A percentile compares a stretch with the other conserved stretches of the same genome.
These are phyloP conservation scores for Capsicum pubescens DNA, from an alignment of 257 asterid genomes.

Conservation along the genomic window DNA sequence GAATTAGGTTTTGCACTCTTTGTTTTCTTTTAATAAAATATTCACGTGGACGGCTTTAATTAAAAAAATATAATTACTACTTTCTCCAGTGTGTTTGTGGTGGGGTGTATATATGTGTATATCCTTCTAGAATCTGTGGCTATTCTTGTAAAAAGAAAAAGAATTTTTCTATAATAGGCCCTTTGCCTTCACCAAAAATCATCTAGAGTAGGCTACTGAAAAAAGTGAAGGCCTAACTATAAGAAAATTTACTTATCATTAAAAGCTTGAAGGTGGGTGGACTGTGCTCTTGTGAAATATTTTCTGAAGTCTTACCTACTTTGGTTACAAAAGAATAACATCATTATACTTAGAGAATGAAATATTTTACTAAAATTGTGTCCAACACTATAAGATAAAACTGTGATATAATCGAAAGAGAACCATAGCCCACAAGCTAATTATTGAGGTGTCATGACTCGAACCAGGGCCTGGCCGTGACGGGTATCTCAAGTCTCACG, in stretches of 20 bases:
- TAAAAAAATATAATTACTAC: no score
- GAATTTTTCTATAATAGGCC: background rate
- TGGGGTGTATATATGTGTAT: no score
- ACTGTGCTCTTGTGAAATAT: background rate
- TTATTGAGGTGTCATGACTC: background rate
- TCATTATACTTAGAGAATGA: background rate
- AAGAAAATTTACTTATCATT: background rate
- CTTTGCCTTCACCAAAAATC: background rate
- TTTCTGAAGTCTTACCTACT: background rate
- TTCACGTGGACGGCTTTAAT: no score
- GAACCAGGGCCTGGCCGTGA: no score
- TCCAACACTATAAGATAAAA: background rate
- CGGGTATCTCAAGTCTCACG: no score
- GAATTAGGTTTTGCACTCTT: no score
- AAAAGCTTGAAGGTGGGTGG: background rate
- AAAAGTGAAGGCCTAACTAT: conserved; percentile 5
- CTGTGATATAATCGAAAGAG: background rate
- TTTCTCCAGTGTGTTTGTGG: no score
- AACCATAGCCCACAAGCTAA: background rate
- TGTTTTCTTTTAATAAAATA: no score
- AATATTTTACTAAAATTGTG: background rate
- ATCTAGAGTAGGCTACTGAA: background rate
- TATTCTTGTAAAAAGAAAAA: background rate
- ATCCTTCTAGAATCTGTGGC: conserved; percentile 6
- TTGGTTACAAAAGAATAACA: background rate